Evolutionary conservation across 2,329 filamentous ascomycete genomes (phyloP), one percentile per base, ranked within the genome.

Genomic region (Aspergillus sp.): DNA sequence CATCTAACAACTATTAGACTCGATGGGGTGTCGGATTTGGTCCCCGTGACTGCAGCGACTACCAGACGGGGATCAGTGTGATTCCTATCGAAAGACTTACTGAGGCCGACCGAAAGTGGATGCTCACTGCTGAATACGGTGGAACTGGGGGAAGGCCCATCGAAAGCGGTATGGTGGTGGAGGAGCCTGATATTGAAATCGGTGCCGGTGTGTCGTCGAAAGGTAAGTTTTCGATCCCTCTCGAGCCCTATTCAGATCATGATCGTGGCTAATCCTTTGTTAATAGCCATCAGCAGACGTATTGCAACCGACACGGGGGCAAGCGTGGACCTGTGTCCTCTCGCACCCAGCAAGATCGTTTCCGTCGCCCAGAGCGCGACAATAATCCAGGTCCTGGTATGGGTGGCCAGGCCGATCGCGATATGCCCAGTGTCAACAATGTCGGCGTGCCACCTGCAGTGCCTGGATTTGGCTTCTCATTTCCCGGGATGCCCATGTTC

Each of bases 161-260:
- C 48, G 85, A 90, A 60, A 75, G 80, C 10, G 90, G 90, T 34
- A 81, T 98, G 70, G 86, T 90, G 6, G 86, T 98, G 27, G 93
- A 98, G 65, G 93, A 98, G 69, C 93, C 93, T 3, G 93, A 98
- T 62, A 98, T 98, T 57, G 93, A 98, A 68, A 98, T 98, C 45
- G 93, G 93, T 42, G 90, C 91, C 12, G 93, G 93, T 44, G 94
- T 98, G 10, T 96, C 90, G 12, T 96, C 90, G 35, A 98, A 98
- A 74, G 89, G 75, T 75, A 64, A 38, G 62, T 48, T 8, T 39
- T 39, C 28, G 6, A 4, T 32, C 32, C 13, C 30, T 19, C n/a
- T 19, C 19, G 19, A 19, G 19, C 19, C 19, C 19, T 19, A 19
- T 19, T 19, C 19, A 19, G 19, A 27, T 26, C 5, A 30, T 11